Conservation (phyloP, 2,329 filamentous ascomycete species). For the Colletotrichum sp. region DNA sequence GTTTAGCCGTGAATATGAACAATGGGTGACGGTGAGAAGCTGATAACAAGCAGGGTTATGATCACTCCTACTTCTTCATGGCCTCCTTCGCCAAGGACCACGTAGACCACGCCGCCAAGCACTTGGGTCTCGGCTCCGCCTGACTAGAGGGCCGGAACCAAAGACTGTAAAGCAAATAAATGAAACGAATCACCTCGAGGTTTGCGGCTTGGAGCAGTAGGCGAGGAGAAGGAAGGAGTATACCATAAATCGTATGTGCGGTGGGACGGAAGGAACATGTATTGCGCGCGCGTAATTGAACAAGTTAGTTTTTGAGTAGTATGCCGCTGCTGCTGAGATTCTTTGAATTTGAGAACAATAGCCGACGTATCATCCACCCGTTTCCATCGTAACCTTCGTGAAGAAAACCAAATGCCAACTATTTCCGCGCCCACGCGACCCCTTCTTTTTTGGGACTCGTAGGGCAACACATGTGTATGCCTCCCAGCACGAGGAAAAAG, state of each 20-base stretch:
- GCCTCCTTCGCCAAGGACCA: constrained; percentile 89
- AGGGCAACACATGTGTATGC: background rate
- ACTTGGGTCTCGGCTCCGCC: constrained; percentile 53
- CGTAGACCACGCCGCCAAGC: constrained; percentile 88
- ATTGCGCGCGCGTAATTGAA: background rate
- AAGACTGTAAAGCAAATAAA: constrained; percentile 8
- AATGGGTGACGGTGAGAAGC: background rate
- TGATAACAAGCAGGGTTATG: constrained; percentile 70
- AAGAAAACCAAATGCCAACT: background rate
- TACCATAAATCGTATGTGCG: constrained; percentile 1
- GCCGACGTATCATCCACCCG: constrained; percentile 10
- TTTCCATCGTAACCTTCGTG: constrained; percentile 17
- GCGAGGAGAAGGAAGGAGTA: background rate
- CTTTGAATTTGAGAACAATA: constrained; percentile 16
- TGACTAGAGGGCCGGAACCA: constrained; percentile 12
- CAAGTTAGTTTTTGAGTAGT: background rate
- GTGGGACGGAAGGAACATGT: background rate
- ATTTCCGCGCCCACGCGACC: background rate
- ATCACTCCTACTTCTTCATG: constrained; percentile 98
- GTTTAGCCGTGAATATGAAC: constrained; percentile 26
- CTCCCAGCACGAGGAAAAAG: background rate
- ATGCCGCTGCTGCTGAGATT: constrained; percentile 13
- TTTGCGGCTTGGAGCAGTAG: background rate
- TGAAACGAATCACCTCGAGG: background rate
- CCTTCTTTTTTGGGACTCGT: background rate